Base-by-base conservation (phyloP, 495 filamentous ascomycete species). In the Talaromyces nanjingensis region DNA sequence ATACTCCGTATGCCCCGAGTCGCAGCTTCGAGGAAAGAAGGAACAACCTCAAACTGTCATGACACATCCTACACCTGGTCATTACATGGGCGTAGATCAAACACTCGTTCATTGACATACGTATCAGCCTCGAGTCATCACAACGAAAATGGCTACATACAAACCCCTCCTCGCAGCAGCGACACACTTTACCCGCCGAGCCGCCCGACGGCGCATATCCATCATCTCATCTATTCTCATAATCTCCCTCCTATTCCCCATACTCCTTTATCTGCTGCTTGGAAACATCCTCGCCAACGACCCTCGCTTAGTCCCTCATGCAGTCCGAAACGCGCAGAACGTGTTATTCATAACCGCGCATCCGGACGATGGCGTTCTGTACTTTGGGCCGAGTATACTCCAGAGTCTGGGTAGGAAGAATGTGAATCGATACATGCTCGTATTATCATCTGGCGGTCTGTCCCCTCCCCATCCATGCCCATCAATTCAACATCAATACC, bases 311-410 rank as follows among this genome's bases (percentile, higher is more conserved):
- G 67, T 78, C 0, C 76, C 76, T 3, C 70, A 69, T 4, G 69
- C 75, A 59, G 69, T 78, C 12, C 68, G 70, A 12, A 58, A 62
- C 52, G 71, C 76, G 59, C 72, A 71, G 55, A 78, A 74, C 65
- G 65, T 76, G 2, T 60, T 78, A 53, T 67, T 78, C 60, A 72
- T 78, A 14, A 76, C 73, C 37, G 76, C 76, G 2, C 76, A 78
- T 64, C 75, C 76, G 6, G 76, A 78, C 65, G 76, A 78, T 53
- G 76, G 77, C 60, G 75, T 73, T 42, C 67, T 78, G n/a, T 78
- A 77, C 62, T 78, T 78, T 58, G 49, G 73, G 0, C 76, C 76
- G 7, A 76, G 69, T 67, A 75, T 77, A 6, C 55, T 78, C 25
- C 71, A 74, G n/a, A 65, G 74, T 16, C 65, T 72, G 53, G 52